Evolutionary conservation across 1,284 basidiomycete genomes (phyloP).

Genomic region (Rhodotorula sp.): DNA sequence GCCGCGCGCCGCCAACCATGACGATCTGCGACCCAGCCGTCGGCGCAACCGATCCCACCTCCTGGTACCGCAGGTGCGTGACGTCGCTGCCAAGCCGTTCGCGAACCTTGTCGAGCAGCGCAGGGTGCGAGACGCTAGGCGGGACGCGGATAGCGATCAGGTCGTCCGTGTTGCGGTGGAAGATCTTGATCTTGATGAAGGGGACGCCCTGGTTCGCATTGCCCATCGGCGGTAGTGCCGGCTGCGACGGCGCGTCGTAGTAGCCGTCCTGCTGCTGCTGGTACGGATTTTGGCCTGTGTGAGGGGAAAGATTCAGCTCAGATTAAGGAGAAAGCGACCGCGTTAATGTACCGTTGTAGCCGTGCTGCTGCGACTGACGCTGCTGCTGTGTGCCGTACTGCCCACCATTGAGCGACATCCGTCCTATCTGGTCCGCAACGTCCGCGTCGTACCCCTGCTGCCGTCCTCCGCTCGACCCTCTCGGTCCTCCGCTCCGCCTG

Average conservation of each 20-base stretch:
- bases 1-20: constrained; percentile 39
- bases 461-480: constrained; percentile 2
- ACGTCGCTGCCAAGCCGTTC: constrained; percentile 78
- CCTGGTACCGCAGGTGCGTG: constrained; percentile 60
- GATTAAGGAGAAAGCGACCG: neutral
- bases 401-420: constrained; percentile 26
- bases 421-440: constrained; percentile 22
- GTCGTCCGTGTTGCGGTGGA: constrained; percentile 85
- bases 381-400: neutral
- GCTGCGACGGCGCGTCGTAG: neutral
- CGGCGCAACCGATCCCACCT: constrained; percentile 19
- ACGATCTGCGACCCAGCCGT: constrained; percentile 24
- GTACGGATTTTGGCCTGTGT: neutral
- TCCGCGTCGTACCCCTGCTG: constrained; percentile 6
- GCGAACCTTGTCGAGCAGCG: constrained; percentile 87
- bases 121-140: constrained; percentile 77
- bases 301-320: neutral
- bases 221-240: constrained; percentile 22
- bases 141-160: constrained; percentile 97
- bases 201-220: constrained; percentile 58
- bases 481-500: constrained; percentile 2
- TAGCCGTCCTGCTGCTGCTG: neutral
- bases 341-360: constrained; percentile 1
- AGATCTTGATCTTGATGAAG: constrained; percentile 97
- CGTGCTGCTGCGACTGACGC: constrained; percentile 1